These are phyloP conservation scores for Colletotrichum salicis DNA, from an alignment of 2,329 filamentous ascomycete species.

Conservation along the genomic window DNA sequence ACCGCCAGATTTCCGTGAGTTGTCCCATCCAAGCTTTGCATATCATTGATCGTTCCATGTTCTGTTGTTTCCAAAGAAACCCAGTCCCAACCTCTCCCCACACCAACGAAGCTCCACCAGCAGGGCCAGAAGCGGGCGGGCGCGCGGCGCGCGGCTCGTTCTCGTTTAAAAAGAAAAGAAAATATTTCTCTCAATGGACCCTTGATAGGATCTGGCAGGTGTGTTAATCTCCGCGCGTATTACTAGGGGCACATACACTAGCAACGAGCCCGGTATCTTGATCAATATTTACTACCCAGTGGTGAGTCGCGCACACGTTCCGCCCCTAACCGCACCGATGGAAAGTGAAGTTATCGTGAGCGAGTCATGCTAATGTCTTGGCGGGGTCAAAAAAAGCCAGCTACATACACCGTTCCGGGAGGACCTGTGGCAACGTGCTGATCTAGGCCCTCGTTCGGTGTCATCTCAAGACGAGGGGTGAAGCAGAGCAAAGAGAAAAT, in stretches of 20 bases:
- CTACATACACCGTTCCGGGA: conserved; percentile 30
- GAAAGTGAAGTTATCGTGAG: background rate
- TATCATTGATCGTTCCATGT: background rate
- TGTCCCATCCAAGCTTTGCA: background rate
- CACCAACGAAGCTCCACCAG: background rate
- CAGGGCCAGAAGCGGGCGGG: background rate
- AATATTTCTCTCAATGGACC: background rate
- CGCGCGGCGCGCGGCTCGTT: background rate
- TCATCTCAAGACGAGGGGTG: background rate
- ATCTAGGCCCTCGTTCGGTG: background rate
- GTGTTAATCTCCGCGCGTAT: background rate
- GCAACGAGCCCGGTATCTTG: conserved; percentile 33
- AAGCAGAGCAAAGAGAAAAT: background rate
- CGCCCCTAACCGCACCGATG: no score
- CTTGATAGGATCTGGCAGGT: background rate
- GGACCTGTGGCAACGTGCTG: conserved; percentile 29
- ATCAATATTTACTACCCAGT: conserved; percentile 35
- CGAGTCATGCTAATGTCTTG: background rate
- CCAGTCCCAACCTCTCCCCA: background rate
- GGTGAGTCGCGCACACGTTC: conserved; percentile 7
- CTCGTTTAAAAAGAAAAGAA: background rate
- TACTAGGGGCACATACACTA: conserved; percentile 24
- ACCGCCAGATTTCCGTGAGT: conserved; percentile 32
- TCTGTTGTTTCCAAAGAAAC: no score
- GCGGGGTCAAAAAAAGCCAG: conserved; percentile 12